Evolutionary conservation across 352 stramenopile genomes (phyloP).

Genomic region (Pythium apleroticum): DNA sequence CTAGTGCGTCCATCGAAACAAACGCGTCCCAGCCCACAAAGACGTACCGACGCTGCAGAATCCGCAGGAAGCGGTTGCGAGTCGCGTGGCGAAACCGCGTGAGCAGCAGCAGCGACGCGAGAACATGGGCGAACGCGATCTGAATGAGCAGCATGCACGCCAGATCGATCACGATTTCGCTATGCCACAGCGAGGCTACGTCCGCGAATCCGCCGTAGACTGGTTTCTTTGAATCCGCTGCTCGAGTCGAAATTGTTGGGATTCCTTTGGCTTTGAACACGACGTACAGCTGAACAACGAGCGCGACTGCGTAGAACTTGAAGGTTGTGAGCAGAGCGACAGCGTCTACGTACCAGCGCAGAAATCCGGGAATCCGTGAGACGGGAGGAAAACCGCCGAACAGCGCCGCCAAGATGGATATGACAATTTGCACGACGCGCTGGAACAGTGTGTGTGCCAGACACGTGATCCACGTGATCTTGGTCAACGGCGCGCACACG

Average conservation of each 20-base stretch:
- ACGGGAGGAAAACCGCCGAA: background rate
- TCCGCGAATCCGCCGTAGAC: constrained; percentile 29
- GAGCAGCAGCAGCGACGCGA: constrained; percentile 13
- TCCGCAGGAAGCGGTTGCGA: constrained; percentile 28
- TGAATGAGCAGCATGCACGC: constrained; percentile 9
- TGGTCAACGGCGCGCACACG: constrained; percentile 21
- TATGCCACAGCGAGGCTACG: constrained; percentile 30
- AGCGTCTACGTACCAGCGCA: constrained; percentile 12
- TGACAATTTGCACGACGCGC: background rate
- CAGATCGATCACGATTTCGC: constrained; percentile 29
- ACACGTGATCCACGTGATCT: constrained; percentile 27
- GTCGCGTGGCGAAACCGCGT: constrained; percentile 24
- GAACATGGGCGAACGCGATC: constrained; percentile 5
- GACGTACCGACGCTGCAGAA: constrained; percentile 31
- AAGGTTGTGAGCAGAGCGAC: constrained; percentile 7
- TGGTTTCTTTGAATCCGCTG: constrained; percentile 6
- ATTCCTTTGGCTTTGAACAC: constrained; percentile 18
- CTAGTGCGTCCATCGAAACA: constrained; percentile 26
- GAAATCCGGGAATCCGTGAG: background rate
- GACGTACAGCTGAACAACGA: constrained; percentile 8
- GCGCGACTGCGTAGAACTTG: constrained; percentile 13
- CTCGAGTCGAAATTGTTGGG: constrained; percentile 27
- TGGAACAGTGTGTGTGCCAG: constrained; percentile 20
- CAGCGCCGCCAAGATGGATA: background rate
- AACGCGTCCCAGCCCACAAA: constrained; percentile 36